phyloP scores from a whole-genome alignment of 805 yeast species.

The Yarrowia deformans region DNA sequence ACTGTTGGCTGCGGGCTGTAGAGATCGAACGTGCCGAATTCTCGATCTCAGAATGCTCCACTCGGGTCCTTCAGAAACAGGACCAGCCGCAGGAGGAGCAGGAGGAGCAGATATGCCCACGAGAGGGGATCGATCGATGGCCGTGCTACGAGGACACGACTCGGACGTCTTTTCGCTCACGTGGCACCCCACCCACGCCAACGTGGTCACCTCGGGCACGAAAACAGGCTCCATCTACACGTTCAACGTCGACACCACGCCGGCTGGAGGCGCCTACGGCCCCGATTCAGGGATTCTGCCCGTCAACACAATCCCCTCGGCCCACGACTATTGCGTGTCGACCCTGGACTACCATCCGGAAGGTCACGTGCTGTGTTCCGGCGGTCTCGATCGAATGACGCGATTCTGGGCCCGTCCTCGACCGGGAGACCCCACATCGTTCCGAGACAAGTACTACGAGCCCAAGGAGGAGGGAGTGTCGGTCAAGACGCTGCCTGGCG shows the following conservation, averaged over 20 bases:
- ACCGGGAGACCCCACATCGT: constrained; percentile 85
- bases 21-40: constrained; percentile 86
- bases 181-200: constrained; percentile 92
- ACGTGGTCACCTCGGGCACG: constrained; percentile 81
- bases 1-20: constrained; percentile 81
- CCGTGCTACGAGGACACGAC: constrained; percentile 77
- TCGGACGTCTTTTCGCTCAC: constrained; percentile 83
- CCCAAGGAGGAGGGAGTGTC: constrained; percentile 52
- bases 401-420: constrained; percentile 94
- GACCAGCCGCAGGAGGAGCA: neutral
- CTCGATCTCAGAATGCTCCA: constrained; percentile 85
- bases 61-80: constrained; percentile 14
- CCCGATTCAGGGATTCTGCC: constrained; percentile 49
- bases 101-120: constrained; percentile 9
- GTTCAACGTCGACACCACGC: constrained; percentile 64
- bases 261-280: constrained; percentile 42
- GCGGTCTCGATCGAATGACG: constrained; percentile 91
- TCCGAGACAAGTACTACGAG: constrained; percentile 81
- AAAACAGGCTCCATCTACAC: constrained; percentile 88
- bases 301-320: constrained; percentile 70
- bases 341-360: constrained; percentile 90
- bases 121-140: constrained; percentile 58
- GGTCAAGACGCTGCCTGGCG: constrained; percentile 37
- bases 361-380: constrained; percentile 90
- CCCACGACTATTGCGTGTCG: constrained; percentile 93